Evolutionary conservation across 1,139 yeast genomes (phyloP).

Genomic region (Suhomyces bokatorum): DNA sequence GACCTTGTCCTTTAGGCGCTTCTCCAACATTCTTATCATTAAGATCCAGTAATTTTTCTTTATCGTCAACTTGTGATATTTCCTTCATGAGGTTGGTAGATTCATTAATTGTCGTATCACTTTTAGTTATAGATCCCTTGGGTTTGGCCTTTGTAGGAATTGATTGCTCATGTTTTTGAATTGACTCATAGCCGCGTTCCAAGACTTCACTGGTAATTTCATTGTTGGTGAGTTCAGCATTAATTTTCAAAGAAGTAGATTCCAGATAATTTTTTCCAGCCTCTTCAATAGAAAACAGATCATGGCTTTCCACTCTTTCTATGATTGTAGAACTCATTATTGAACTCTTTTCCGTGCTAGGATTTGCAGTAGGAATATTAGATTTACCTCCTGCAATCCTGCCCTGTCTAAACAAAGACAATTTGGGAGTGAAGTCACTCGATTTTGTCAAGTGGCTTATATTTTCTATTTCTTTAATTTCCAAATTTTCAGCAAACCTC

Average conservation of each 20-base stretch:
- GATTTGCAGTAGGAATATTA: neutral
- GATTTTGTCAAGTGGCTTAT: constrained; percentile 50
- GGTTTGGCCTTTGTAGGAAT: no score
- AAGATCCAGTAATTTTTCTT: neutral
- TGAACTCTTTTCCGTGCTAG: neutral
- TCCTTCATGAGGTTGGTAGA: no score
- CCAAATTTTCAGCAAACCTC: constrained; percentile 50
- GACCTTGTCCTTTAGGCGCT: neutral
- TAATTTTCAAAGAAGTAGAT: no score
- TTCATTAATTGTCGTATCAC: no score
- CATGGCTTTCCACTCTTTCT: neutral
- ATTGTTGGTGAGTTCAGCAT: no score
- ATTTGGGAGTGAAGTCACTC: constrained; percentile 23
- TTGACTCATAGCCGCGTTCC: no score
- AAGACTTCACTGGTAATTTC: no score
- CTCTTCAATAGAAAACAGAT: neutral
- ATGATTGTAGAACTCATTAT: neutral
- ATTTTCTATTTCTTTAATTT: constrained; percentile 61
- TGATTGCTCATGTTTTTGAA: no score
- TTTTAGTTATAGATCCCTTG: no score
- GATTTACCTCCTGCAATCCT: constrained; percentile 8
- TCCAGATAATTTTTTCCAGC: no score
- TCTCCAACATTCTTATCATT: neutral
- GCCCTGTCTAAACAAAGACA: constrained; percentile 30
- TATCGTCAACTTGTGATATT: no score